phyloP scores from a whole-genome alignment of 805 yeast species.

The Ogataea paradorogensis region DNA sequence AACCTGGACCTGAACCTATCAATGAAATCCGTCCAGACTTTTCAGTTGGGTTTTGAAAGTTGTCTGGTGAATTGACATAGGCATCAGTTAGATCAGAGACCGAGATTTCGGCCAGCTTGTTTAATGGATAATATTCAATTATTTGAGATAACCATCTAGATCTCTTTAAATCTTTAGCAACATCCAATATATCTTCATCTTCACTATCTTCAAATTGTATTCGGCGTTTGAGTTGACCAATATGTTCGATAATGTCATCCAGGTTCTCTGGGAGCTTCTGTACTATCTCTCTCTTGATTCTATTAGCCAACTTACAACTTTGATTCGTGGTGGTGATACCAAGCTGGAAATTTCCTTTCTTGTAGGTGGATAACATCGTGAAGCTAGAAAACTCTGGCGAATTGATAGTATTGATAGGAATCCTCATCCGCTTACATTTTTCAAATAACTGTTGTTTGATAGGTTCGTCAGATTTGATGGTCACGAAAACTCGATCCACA shows the following conservation, averaged over 20 bases:
- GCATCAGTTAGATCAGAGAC: conserved; percentile 51
- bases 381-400: conserved; percentile 71
- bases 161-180: conserved; percentile 53
- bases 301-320: conserved; percentile 82
- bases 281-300: conserved; percentile 73
- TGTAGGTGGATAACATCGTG: conserved; percentile 67
- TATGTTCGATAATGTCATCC: conserved; percentile 61
- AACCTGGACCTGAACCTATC: conserved; percentile 96
- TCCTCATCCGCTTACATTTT: conserved; percentile 58
- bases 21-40: conserved; percentile 62
- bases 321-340: conserved; percentile 85
- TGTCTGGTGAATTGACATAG: conserved; percentile 5
- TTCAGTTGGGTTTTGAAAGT: neutral
- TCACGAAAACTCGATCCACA: conserved; percentile 76
- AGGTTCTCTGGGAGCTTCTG: conserved; percentile 65
- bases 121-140: conserved; percentile 85
- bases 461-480: conserved; percentile 30
- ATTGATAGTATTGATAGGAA: conserved; percentile 81
- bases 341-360: conserved; percentile 71
- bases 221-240: conserved; percentile 61
- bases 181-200: conserved; percentile 34
- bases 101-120: conserved; percentile 56
- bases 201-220: conserved; percentile 53
- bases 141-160: conserved; percentile 85
- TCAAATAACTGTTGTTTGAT: conserved; percentile 42